Evolutionary conservation across 768 basidiomycete genomes (phyloP).

Genomic region (Amanita thiersii): DNA sequence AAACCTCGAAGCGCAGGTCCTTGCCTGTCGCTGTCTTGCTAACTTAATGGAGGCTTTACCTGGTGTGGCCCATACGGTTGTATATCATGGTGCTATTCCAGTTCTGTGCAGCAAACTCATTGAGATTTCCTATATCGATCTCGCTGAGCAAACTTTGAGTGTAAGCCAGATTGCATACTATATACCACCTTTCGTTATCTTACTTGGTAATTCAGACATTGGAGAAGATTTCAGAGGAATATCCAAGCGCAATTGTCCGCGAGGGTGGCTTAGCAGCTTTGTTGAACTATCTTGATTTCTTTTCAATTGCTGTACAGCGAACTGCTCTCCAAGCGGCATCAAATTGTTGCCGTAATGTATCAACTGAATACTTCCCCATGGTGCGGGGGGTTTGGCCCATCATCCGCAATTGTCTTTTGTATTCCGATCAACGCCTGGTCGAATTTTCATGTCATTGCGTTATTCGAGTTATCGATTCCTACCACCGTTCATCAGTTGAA

Average conservation of each 20-base stretch:
- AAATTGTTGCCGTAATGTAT: constrained; percentile 92
- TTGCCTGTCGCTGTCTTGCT: constrained; percentile 93
- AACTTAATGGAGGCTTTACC: constrained; percentile 99
- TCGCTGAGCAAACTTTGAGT: constrained; percentile 96
- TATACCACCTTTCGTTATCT: constrained; percentile 8
- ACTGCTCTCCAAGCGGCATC: constrained; percentile 95
- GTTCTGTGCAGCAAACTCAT: constrained; percentile 95
- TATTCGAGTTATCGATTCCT: constrained; percentile 90
- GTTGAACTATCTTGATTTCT: constrained; percentile 96
- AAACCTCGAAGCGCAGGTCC: constrained; percentile 87
- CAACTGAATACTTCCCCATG: constrained; percentile 83
- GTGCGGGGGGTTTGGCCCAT: constrained; percentile 88
- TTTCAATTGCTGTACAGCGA: constrained; percentile 94
- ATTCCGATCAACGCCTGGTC: constrained; percentile 94
- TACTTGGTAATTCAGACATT: constrained; percentile 56
- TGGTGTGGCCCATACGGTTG: constrained; percentile 93
- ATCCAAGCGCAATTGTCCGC: constrained; percentile 90
- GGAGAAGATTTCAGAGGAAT: constrained; percentile 98
- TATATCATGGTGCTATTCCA: constrained; percentile 97
- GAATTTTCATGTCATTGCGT: constrained; percentile 94
- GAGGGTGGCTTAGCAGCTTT: constrained; percentile 92
- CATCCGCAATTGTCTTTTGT: constrained; percentile 84
- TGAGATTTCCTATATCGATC: constrained; percentile 96
- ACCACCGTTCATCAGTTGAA: constrained; percentile 76
- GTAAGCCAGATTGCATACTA: constrained; percentile 44